Base-by-base conservation (phyloP, 352 stramenopile species). In the Phytophthora quininea region DNA sequence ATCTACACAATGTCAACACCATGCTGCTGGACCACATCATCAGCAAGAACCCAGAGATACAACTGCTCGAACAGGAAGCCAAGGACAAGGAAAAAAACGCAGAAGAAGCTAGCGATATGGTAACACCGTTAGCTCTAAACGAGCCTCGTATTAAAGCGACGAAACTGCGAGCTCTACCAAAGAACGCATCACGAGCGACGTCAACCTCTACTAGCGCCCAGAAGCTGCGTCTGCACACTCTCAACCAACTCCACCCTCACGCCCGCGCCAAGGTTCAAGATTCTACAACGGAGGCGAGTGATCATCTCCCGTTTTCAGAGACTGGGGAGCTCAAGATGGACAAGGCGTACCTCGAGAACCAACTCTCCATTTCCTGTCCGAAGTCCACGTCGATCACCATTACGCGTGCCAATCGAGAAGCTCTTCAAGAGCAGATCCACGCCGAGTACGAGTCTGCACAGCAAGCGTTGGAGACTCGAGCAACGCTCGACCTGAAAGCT, bases 11-110 rank as follows among this genome's bases (percentile, higher is more conserved):
- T 40, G 73, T 89, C 2, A 88, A 75, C 40, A 60, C 74, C 2
- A 80, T 91, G 69, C 32, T 91, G 49, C 40, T 91, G 0, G 83
- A 90, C n/a, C 83, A 91, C 48, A 80, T 91, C 11, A 81, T 89
- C 53, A 89, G 71, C 55, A 84, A 88, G 49, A 81, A 85, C 42
- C 79, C 80, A 0, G 83, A 91, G 43, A 72, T 91, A 0, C 69
- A 74, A 1, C 19, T 80, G 67, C 69, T 72, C 12, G 75, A 79
- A 62, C 76, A 51, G n/a, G 69, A 71, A 30, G 62, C 64, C 29
- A 53, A 61, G 33, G 7, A n/a, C 0, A 65, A 53, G 19, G 19
- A 24, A 24, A 24, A 24, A 24, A 24, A 24, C 19, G 19, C 19
- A 24, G 19, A 24, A 24, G 19, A 24, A 24, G 19, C 19, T 24